Conservation (phyloP, 331 rosid genomes). For the Pyracantha coccinea region DNA sequence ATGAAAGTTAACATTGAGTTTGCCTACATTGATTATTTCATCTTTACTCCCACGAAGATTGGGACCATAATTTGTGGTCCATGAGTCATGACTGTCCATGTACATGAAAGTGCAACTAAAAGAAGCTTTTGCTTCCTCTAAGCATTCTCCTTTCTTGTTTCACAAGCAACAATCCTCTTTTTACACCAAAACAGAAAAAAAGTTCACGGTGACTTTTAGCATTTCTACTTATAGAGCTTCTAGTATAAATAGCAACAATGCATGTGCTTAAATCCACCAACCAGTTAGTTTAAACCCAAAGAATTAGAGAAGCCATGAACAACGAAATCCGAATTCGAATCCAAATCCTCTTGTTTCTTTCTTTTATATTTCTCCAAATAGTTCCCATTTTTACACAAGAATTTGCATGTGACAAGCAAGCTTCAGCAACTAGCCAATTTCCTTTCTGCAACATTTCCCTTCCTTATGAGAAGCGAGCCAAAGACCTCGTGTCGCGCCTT, state of each 20-base stretch:
- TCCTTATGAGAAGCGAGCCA: slow-evolving; percentile 37
- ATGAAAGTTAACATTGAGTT: background rate
- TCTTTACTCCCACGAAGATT: too few species aligned
- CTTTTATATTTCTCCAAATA: slow-evolving; percentile 11
- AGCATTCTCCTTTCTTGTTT: slow-evolving; percentile 31
- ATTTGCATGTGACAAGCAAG: slow-evolving; percentile 48
- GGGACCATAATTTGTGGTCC: background rate
- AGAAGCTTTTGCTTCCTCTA: slow-evolving; percentile 35
- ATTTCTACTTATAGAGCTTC: background rate
- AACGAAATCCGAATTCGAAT: background rate
- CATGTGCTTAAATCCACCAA: background rate
- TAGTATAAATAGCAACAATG: slow-evolving; percentile 26
- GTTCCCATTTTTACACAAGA: slow-evolving; percentile 33
- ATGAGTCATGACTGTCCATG: slow-evolving; percentile 10
- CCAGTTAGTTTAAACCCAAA: background rate
- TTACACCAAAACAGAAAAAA: background rate
- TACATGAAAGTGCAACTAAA: slow-evolving; percentile 8
- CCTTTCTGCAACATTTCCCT: slow-evolving; percentile 55
- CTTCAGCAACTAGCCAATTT: slow-evolving; percentile 24
- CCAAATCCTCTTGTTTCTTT: slow-evolving; percentile 7
- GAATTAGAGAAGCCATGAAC: slow-evolving; percentile 21
- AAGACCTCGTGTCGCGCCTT: slow-evolving; percentile 49
- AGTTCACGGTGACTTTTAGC: background rate
- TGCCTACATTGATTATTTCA: too few species aligned
- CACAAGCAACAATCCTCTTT: slow-evolving; percentile 35